phyloP scores from a whole-genome alignment of 2,329 filamentous ascomycete genomes.

The Colletotrichum limetticola region DNA sequence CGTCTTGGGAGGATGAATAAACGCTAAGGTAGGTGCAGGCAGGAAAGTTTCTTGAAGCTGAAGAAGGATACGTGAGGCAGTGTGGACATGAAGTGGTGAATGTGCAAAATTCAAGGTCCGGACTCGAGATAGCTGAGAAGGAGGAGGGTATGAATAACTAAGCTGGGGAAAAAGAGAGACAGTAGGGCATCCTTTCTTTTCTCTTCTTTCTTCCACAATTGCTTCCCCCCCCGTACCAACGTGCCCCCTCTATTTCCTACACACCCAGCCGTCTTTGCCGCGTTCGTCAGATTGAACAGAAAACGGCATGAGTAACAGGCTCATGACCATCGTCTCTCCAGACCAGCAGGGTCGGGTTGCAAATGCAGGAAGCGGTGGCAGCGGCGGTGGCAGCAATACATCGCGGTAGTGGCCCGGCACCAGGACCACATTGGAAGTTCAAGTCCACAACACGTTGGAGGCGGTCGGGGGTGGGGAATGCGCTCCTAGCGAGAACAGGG shows the following conservation, averaged over 20 bases:
- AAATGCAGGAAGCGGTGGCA: conserved; percentile 23
- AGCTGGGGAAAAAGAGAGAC: background rate
- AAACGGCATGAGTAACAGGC: conserved; percentile 1
- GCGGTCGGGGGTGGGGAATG: conserved; percentile 18
- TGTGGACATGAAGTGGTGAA: background rate
- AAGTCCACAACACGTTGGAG: conserved; percentile 7
- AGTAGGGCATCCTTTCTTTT: background rate
- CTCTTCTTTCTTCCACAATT: background rate
- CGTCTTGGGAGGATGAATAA: background rate
- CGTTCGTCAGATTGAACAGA: background rate
- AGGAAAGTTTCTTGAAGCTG: background rate
- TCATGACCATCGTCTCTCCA: background rate
- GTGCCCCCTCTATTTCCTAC: background rate
- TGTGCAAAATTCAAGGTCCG: background rate
- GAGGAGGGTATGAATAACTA: background rate
- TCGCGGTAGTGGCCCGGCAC: conserved; percentile 5
- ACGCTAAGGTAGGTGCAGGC: background rate
- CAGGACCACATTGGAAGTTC: background rate
- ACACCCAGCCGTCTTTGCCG: background rate
- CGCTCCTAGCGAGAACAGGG: background rate
- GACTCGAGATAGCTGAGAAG: background rate
- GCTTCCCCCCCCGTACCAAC: background rate
- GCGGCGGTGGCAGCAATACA: conserved; percentile 4
- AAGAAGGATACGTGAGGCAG: background rate
- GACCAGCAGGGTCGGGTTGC: background rate